Evolutionary conservation across 192 early-diverging fungal genomes (phyloP).

Genomic region (Linnemannia elongata): DNA sequence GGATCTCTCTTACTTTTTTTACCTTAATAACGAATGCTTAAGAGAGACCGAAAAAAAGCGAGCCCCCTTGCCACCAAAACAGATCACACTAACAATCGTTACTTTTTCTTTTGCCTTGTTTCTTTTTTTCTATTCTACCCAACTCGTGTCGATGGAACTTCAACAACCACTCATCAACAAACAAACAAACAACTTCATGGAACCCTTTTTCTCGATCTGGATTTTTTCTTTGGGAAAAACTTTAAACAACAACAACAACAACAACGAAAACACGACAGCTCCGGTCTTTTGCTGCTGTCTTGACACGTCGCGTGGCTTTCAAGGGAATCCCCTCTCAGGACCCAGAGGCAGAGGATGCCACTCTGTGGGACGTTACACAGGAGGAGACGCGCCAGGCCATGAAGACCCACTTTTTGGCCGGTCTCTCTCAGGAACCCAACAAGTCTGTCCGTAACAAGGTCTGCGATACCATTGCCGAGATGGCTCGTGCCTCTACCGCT

Average conservation of each 20-base stretch:
- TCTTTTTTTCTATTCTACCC: constrained; percentile 18
- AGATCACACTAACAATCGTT: constrained; percentile 12
- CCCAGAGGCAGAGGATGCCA: constrained; percentile 51
- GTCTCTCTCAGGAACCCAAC: constrained; percentile 83
- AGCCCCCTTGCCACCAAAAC: constrained; percentile 11
- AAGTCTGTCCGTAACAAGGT: constrained; percentile 89
- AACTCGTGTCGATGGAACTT: neutral
- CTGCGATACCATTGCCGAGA: constrained; percentile 93
- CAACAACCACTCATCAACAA: constrained; percentile 17
- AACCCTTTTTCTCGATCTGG: constrained; percentile 1
- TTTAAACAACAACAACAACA: neutral
- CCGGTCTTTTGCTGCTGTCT: constrained; percentile 67
- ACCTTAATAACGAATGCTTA: neutral
- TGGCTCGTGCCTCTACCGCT: constrained; percentile 73
- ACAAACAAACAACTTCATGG: constrained; percentile 1
- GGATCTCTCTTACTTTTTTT: neutral
- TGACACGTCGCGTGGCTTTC: constrained; percentile 71
- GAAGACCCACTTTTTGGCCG: constrained; percentile 82
- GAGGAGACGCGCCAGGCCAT: constrained; percentile 73
- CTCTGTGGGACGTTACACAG: constrained; percentile 81
- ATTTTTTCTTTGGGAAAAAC: neutral
- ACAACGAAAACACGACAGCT: constrained; percentile 48
- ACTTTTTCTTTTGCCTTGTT: constrained; percentile 16
- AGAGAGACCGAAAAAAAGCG: neutral
- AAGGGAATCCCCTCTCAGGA: constrained; percentile 62